Percentiles rank a stretch among this genome's conserved stretches.
These are phyloP conservation scores for Xylaria polymorpha DNA, from an alignment of 2,329 filamentous ascomycete species.

Conservation along the genomic window DNA sequence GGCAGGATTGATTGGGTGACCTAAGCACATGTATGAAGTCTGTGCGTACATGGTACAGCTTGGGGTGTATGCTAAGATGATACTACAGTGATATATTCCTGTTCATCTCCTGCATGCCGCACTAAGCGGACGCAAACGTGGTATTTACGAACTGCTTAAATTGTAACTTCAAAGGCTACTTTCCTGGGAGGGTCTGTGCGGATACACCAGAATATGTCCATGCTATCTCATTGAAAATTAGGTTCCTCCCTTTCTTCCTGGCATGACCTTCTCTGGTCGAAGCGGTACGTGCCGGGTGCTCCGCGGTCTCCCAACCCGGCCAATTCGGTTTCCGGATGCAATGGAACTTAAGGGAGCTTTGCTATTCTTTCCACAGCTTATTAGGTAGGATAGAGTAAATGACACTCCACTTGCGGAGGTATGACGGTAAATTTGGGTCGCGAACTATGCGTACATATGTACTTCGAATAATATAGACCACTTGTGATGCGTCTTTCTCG, in stretches of 20 bases:
- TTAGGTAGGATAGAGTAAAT: not conserved
- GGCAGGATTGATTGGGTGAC: not conserved
- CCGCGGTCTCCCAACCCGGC: not conserved
- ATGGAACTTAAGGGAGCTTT: slow-evolving; percentile 6
- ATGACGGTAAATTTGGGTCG: slow-evolving; percentile 1
- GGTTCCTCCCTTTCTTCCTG: not conserved
- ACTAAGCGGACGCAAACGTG: not conserved
- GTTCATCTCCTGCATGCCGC: not conserved
- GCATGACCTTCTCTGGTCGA: not conserved
- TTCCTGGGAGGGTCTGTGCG: not conserved
- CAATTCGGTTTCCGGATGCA: not conserved
- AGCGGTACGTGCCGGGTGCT: not conserved
- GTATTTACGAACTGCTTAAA: not conserved
- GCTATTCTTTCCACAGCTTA: not conserved
- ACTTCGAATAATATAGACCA: not conserved
- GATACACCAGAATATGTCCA: not conserved
- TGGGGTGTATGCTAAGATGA: not conserved
- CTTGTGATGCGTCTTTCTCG: not conserved
- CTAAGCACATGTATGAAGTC: not conserved
- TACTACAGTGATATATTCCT: not conserved
- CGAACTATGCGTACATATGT: not conserved
- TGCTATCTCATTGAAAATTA: not conserved
- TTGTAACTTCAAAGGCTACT: not conserved
- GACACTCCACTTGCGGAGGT: not conserved
- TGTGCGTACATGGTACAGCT: not conserved